Base-by-base conservation (phyloP, 2,329 filamentous ascomycete genomes). In the Neofusicoccum ribis region DNA sequence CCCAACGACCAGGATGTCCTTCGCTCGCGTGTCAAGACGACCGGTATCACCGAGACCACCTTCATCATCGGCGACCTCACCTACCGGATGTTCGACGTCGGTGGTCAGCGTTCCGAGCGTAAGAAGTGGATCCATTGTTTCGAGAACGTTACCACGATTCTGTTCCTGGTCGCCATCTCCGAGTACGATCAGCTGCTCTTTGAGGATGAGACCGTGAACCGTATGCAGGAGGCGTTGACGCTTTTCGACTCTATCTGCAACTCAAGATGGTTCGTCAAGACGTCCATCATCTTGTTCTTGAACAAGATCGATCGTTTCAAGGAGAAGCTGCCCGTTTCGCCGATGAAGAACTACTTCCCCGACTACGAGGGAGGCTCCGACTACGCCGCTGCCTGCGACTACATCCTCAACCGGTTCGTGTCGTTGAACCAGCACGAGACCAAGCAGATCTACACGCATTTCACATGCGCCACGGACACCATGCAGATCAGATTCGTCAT, bases 91-190 rank as follows among this genome's bases (percentile, higher is more conserved):
- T 97, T 97, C 81, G 93, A 97, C 74, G 93, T 97, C 51, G 93
- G 93, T 85, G 94, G 93, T 70, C 93, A 97, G 81, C 88, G 93
- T 78, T 97, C 92, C 6, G 93, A 97, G 82, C 89, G 93, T 77
- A 97, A 97, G 90, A 97, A 97, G 88, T 97, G 93, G 93, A 97
- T 97, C 72, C 93, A 97, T 83, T 97, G 93, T 83, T 97, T 97
- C 80, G 93, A 97, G 83, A 97, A 97, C 73, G 93, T 97, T 74
- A 97, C 93, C 8, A 96, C 93, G 9, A 96, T 97, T 72, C 90
- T 97, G 44, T 97, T 97, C 88, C 83, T 97, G 64, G 94, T 97
- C 70, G 94, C 94, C 80, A 97, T 97, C 72, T 97, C 93, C 71
- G 93, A 97, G 80, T 97, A 97, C 83, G 93, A 97, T 78, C 93